Evolutionary conservation across 441 rosid species (phyloP).

Genomic region (Erodium moschatum): DNA sequence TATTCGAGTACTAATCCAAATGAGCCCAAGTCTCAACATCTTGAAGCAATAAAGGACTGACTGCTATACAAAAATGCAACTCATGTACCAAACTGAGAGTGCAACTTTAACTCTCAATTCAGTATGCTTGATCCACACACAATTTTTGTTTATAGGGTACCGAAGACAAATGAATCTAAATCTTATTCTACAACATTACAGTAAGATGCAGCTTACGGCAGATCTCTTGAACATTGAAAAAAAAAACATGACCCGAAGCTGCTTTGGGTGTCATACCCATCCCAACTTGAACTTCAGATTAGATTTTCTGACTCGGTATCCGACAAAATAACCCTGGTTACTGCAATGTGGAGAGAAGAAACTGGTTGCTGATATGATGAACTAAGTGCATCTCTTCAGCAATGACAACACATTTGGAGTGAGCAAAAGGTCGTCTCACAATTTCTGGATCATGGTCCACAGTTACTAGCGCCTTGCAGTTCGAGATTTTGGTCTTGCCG

Average conservation of each 20-base stretch:
- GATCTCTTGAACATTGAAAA: not conserved
- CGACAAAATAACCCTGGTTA: not conserved
- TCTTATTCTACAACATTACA: conserved; percentile 27
- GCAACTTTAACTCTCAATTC: not conserved
- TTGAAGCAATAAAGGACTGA: not conserved
- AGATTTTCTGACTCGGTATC: not conserved
- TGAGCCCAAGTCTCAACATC: not conserved
- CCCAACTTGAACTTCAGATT: not conserved
- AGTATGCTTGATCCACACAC: not conserved
- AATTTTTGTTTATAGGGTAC: not conserved
- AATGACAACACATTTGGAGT: conserved; percentile 14
- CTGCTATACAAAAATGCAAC: not conserved
- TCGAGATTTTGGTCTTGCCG: conserved; percentile 69
- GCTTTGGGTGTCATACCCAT: too few relatives aligned
- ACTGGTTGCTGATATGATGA: not conserved
- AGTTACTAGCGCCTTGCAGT: conserved; percentile 48
- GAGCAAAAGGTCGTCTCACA: conserved; percentile 12
- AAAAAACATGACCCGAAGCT: not conserved
- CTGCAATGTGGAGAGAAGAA: conserved; percentile 1
- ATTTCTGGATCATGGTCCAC: not conserved
- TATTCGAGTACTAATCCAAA: not conserved
- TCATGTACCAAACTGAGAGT: not conserved
- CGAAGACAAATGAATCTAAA: conserved; percentile 13
- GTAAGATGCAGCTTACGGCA: not conserved
- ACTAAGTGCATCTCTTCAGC: conserved; percentile 7